Evolutionary conservation across 2,329 filamentous ascomycete genomes (phyloP).

Genomic region (Fusarium concolor): DNA sequence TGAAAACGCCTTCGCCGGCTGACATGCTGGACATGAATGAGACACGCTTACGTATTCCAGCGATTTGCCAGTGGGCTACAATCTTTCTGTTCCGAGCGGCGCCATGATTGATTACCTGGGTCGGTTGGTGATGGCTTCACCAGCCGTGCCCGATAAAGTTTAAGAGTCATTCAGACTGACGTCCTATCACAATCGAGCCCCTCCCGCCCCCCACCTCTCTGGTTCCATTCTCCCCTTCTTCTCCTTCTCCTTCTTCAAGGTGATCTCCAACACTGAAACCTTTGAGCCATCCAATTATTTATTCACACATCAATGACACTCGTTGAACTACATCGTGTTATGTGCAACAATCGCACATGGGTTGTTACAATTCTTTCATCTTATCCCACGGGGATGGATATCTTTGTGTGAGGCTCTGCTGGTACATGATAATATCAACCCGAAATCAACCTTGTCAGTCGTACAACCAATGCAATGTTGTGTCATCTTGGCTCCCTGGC

Average conservation of each 20-base stretch:
- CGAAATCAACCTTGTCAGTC: slow-evolving; percentile 9
- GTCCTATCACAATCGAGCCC: not conserved
- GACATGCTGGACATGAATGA: not conserved
- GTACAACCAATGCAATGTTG: slow-evolving; percentile 14
- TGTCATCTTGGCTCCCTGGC: slow-evolving; percentile 7
- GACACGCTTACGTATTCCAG: not conserved
- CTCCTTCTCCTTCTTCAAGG: not conserved
- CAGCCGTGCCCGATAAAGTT: slow-evolving; percentile 23
- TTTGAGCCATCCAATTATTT: not conserved
- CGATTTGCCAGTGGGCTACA: not conserved
- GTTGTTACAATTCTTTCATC: slow-evolving; percentile 1
- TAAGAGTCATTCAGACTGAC: not conserved
- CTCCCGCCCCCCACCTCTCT: no score
- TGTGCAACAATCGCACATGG: slow-evolving; percentile 2
- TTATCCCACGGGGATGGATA: not conserved
- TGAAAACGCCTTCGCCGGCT: slow-evolving; percentile 1
- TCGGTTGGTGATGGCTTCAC: slow-evolving; percentile 28
- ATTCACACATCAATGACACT: not conserved
- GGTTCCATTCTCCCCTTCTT: not conserved
- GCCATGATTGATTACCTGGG: not conserved
- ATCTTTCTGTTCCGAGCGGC: not conserved
- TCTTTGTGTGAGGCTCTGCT: slow-evolving; percentile 11
- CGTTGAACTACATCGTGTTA: not conserved
- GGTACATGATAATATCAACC: slow-evolving; percentile 20
- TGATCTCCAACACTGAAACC: not conserved